Conservation (phyloP, 2,329 filamentous ascomycete species). For the Rosellinia necatrix region DNA sequence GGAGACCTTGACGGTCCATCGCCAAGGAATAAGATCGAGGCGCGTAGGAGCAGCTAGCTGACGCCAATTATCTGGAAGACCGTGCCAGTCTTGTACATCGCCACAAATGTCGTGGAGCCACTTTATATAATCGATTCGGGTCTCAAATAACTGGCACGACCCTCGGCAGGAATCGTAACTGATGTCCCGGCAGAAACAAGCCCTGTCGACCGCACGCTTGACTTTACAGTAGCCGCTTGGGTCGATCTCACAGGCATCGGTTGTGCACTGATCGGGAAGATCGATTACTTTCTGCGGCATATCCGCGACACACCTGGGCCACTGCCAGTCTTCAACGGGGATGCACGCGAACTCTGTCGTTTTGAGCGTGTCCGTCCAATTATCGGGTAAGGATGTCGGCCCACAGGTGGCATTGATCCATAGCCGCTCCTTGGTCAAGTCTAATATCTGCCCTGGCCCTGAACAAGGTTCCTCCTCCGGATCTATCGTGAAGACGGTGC, state of each 20-base stretch:
- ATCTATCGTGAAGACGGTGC: constrained; percentile 3
- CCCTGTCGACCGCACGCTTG: constrained; percentile 11
- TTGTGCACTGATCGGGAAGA: neutral
- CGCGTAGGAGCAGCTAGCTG: constrained; percentile 4
- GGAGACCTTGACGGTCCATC: constrained; percentile 13
- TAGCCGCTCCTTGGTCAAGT: constrained; percentile 15
- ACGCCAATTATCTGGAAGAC: constrained; percentile 14
- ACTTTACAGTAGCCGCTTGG: constrained; percentile 13
- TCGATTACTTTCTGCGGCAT: constrained; percentile 6
- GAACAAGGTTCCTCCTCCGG: constrained; percentile 4
- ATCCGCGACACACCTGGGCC: constrained; percentile 1
- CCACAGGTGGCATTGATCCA: constrained; percentile 17
- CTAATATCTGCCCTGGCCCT: too few relatives aligned
- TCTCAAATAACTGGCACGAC: constrained; percentile 17
- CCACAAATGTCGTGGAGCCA: constrained; percentile 15
- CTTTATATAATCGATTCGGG: constrained; percentile 15
- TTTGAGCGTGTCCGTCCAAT: constrained; percentile 12
- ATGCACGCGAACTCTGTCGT: constrained; percentile 3
- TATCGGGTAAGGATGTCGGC: constrained; percentile 9
- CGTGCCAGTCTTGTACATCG: constrained; percentile 13
- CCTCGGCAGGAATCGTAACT: constrained; percentile 13
- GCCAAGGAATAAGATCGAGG: constrained; percentile 12
- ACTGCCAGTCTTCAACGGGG: constrained; percentile 8
- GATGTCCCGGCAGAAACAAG: constrained; percentile 15
- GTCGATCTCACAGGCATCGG: constrained; percentile 15